A percentile compares a stretch with the other conserved stretches of the same genome.
phyloP scores from a whole-genome alignment of 441 rosid genomes.

The Gossypium armourianum region DNA sequence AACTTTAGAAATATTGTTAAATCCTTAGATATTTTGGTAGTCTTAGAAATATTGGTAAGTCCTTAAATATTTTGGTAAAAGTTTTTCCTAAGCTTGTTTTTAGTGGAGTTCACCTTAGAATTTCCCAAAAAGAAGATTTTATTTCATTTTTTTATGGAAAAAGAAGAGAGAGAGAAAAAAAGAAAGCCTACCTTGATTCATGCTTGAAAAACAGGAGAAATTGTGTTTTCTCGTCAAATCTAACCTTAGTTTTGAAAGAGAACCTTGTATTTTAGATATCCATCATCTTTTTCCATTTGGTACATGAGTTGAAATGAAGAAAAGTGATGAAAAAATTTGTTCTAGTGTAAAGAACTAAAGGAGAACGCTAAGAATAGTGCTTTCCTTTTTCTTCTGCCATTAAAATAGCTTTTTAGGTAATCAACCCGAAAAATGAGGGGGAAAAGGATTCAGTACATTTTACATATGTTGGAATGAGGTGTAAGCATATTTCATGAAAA shows the following conservation, averaged over 20 bases:
- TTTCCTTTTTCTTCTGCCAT: neutral
- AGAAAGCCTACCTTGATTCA: neutral
- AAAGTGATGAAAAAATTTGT: neutral
- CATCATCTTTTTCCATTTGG: too few species aligned
- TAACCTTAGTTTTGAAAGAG: too few species aligned
- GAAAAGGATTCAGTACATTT: too few species aligned
- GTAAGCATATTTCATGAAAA: neutral
- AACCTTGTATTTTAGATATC: too few species aligned
- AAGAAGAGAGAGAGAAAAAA: neutral
- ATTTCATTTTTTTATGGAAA: neutral
- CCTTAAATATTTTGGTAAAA: neutral
- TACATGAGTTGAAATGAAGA: too few species aligned
- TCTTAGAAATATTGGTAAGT: neutral
- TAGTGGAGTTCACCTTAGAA: too few species aligned
- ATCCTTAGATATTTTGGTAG: neutral
- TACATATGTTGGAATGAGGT: neutral
- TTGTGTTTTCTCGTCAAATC: too few species aligned
- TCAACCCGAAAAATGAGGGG: neutral
- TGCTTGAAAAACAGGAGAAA: neutral
- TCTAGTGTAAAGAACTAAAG: neutral
- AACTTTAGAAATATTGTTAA: too few species aligned
- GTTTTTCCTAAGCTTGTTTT: neutral
- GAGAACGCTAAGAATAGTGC: neutral
- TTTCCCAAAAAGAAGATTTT: too few species aligned
- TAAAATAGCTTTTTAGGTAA: neutral